Percentiles rank a stretch among this genome's conserved stretches.
These are phyloP conservation scores for Psidium guajava DNA, from an alignment of 345 rosid species.

Conservation along the genomic window DNA sequence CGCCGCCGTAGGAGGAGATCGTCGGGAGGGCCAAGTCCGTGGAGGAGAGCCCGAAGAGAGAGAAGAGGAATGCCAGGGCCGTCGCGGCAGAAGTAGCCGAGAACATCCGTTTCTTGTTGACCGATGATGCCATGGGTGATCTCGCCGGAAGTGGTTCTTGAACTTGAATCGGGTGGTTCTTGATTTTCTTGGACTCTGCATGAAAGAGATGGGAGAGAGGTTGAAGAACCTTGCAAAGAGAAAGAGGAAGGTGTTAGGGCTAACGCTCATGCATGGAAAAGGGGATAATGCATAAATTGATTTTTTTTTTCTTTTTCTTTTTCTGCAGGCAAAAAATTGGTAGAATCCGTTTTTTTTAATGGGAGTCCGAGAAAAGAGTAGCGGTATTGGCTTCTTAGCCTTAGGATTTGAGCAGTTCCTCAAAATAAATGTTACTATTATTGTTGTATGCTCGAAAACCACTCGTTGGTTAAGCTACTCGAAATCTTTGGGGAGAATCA, in stretches of 20 bases:
- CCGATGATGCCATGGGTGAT: not conserved
- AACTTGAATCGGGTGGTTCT: not conserved
- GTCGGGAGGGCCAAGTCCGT: not conserved
- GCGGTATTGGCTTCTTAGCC: not conserved
- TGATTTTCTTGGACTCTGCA: not conserved
- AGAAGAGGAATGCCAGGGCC: not conserved
- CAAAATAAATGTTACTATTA: not conserved
- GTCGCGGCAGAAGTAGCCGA: not conserved
- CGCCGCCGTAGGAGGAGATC: conserved; percentile 15
- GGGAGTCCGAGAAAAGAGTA: not conserved
- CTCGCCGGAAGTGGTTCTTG: not conserved
- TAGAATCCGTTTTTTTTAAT: not conserved
- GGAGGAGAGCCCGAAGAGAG: not conserved
- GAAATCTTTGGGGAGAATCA: too few relatives aligned
- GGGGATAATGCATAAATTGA: not conserved
- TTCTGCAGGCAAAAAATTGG: not conserved
- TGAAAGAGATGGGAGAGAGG: not conserved
- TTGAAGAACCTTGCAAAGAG: not conserved
- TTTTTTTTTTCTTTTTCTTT: not conserved
- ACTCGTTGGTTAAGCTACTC: too few relatives aligned
- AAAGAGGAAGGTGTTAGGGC: not conserved
- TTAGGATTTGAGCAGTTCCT: not conserved
- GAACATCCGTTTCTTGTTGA: not conserved
- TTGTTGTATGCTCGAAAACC: not conserved
- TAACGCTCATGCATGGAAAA: not conserved